Percentiles rank a stretch among this genome's conserved stretches.
Conservation (phyloP, 345 rosid species). For the Murraya koenigii region DNA sequence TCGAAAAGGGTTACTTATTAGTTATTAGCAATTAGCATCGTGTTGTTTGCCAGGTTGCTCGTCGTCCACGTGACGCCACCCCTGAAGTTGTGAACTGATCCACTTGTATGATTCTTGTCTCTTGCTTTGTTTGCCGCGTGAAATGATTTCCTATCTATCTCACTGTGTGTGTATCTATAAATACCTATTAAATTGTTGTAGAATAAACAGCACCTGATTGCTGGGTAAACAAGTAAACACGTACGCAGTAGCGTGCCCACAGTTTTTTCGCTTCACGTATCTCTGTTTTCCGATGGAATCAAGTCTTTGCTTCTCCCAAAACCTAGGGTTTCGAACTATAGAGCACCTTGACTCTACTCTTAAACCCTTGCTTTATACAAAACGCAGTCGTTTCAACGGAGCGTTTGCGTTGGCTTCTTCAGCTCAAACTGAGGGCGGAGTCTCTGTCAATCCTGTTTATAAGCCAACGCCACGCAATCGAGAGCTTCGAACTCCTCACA, state of each 20-base stretch:
- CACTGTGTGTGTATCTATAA: accelerated
- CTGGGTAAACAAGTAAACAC: background rate
- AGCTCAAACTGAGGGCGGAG: background rate
- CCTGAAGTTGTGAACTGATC: background rate
- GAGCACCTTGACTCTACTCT: constrained; percentile 2
- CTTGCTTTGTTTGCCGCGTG: background rate
- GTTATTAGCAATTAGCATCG: too few relatives aligned
- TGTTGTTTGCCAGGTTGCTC: too few relatives aligned
- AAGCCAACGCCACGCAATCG: constrained; percentile 65
- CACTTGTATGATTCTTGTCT: background rate
- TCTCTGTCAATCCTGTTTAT: constrained; percentile 50
- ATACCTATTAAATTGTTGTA: background rate
- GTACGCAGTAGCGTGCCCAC: background rate
- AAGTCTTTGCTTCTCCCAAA: constrained; percentile 1
- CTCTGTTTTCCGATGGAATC: constrained; percentile 3
- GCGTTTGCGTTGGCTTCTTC: constrained; percentile 21
- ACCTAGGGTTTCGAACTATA: constrained; percentile 10
- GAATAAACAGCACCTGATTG: background rate
- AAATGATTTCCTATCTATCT: background rate
- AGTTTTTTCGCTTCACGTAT: background rate
- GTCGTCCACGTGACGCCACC: too few relatives aligned
- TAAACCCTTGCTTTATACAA: constrained; percentile 15
- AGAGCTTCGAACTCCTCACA: constrained; percentile 85
- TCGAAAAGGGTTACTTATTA: too few relatives aligned
- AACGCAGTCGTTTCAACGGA: constrained; percentile 14